These are phyloP conservation scores for Endocladia muricata DNA, from an alignment of 31 red algal species.

Conservation along the genomic window DNA sequence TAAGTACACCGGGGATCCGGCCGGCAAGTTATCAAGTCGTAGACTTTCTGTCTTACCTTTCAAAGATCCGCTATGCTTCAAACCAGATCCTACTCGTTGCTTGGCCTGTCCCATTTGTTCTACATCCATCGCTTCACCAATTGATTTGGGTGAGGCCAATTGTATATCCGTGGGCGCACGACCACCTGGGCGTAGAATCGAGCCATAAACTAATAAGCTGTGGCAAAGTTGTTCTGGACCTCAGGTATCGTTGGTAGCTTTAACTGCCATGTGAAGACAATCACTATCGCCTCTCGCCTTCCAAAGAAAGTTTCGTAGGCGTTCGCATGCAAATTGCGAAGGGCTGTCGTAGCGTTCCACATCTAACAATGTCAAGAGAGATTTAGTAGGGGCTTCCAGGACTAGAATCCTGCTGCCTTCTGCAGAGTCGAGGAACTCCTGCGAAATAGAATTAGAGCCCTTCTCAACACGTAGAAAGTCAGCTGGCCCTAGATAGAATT, in stretches of 20 bases:
- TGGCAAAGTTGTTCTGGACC: conserved; percentile 35
- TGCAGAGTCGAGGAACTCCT: neutral
- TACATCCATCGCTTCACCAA: conserved; percentile 17
- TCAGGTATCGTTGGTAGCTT: conserved; percentile 6
- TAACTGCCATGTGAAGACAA: conserved; percentile 24
- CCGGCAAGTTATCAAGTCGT: neutral
- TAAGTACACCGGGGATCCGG: neutral
- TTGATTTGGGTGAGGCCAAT: conserved; percentile 2
- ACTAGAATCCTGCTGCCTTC: conserved; percentile 8
- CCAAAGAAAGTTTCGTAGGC: no score
- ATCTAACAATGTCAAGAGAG: conserved; percentile 7
- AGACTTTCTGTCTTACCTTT: neutral
- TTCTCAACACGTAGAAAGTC: conserved; percentile 41
- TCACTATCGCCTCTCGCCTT: neutral
- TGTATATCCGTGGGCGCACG: neutral
- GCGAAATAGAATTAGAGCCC: conserved; percentile 31
- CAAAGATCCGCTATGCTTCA: conserved; percentile 1
- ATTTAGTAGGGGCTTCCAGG: conserved; percentile 19
- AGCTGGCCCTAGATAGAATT: conserved; percentile 23
- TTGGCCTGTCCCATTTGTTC: conserved; percentile 21
- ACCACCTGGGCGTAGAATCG: neutral
- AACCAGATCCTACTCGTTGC: conserved; percentile 14
- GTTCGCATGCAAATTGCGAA: neutral
- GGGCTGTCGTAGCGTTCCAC: conserved; percentile 42
- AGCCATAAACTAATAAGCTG: conserved; percentile 11